phyloP scores from a whole-genome alignment of 352 stramenopile species.

The Pelagophyceae sp. region DNA sequence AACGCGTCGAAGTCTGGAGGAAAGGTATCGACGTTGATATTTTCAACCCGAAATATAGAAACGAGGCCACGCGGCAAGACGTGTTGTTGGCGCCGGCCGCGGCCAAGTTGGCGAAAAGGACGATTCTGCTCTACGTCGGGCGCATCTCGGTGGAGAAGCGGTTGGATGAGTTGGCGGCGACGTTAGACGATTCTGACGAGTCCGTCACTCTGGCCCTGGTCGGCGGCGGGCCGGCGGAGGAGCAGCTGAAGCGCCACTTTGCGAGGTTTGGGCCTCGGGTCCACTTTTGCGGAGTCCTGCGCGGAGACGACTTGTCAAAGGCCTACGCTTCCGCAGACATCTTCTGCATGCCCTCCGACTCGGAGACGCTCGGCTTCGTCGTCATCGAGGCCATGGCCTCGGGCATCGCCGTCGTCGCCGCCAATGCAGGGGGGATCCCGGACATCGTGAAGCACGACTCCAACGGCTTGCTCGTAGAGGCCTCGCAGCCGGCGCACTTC shows the following conservation, averaged over 20 bases:
- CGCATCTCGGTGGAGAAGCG: slow-evolving; percentile 41
- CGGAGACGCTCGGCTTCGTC: slow-evolving; percentile 49
- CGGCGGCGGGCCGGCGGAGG: slow-evolving; percentile 47
- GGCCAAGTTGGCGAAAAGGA: background rate
- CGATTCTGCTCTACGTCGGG: slow-evolving; percentile 45
- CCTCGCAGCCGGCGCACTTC: slow-evolving; percentile 33
- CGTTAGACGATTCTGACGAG: slow-evolving; percentile 36
- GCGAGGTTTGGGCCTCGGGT: slow-evolving; percentile 27
- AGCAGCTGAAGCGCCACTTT: slow-evolving; percentile 44
- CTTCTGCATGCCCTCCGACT: slow-evolving; percentile 47
- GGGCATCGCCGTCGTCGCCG: slow-evolving; percentile 43
- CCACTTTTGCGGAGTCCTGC: slow-evolving; percentile 46
- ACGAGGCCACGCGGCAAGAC: slow-evolving; percentile 44
- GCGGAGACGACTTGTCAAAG: slow-evolving; percentile 41
- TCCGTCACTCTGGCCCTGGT: slow-evolving; percentile 47
- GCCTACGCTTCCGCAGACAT: slow-evolving; percentile 50
- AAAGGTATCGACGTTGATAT: slow-evolving; percentile 46
- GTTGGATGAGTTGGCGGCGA: slow-evolving; percentile 31
- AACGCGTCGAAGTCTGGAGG: slow-evolving; percentile 42
- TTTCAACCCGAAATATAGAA: slow-evolving; percentile 41
- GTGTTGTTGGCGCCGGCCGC: background rate
- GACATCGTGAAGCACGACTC: slow-evolving; percentile 37
- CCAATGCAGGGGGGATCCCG: slow-evolving; percentile 39
- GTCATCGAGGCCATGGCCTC: slow-evolving; percentile 49
- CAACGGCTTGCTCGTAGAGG: slow-evolving; percentile 33